Evolutionary conservation across 1,284 basidiomycete species (phyloP).

Genomic region (Ceratobasidium sp.): DNA sequence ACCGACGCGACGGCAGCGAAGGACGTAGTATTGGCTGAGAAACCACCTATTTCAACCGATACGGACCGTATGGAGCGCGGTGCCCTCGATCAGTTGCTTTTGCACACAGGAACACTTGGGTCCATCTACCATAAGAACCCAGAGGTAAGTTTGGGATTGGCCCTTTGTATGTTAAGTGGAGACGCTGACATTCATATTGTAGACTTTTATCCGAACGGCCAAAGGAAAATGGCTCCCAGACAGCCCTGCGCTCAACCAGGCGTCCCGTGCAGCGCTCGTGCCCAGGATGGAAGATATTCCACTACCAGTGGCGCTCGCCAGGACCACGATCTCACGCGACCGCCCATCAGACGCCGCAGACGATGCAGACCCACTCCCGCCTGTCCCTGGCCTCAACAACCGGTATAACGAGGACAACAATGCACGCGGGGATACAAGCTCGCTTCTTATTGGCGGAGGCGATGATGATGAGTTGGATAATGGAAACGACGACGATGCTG

Average conservation of each 20-base stretch:
- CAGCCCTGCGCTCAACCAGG: constrained; percentile 78
- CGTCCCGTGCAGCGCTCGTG: constrained; percentile 77
- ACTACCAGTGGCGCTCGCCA: constrained; percentile 16
- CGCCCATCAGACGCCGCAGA: constrained; percentile 29
- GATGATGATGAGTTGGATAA: constrained; percentile 39
- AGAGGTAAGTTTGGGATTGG: constrained; percentile 64
- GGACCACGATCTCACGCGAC: constrained; percentile 32
- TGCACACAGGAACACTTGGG: constrained; percentile 84
- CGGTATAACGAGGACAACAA: constrained; percentile 40
- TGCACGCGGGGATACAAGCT: constrained; percentile 33
- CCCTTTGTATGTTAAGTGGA: not conserved
- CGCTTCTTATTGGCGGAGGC: constrained; percentile 32
- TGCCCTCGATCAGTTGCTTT: constrained; percentile 86
- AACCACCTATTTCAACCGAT: constrained; percentile 97
- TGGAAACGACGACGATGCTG: constrained; percentile 46
- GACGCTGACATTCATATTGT: constrained; percentile 1
- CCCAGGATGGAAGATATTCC: constrained; percentile 51
- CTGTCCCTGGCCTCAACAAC: constrained; percentile 33
- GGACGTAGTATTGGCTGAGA: constrained; percentile 92
- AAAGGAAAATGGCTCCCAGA: constrained; percentile 76
- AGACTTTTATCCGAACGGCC: constrained; percentile 87
- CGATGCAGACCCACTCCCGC: constrained; percentile 15
- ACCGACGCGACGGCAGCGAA: constrained; percentile 91
- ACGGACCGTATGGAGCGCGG: constrained; percentile 97
- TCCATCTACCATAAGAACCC: constrained; percentile 92